Evolutionary conservation across 2,329 filamentous ascomycete species (phyloP), one percentile per base, ranked within the genome.

Genomic region (Taxawa tesnikishii): DNA sequence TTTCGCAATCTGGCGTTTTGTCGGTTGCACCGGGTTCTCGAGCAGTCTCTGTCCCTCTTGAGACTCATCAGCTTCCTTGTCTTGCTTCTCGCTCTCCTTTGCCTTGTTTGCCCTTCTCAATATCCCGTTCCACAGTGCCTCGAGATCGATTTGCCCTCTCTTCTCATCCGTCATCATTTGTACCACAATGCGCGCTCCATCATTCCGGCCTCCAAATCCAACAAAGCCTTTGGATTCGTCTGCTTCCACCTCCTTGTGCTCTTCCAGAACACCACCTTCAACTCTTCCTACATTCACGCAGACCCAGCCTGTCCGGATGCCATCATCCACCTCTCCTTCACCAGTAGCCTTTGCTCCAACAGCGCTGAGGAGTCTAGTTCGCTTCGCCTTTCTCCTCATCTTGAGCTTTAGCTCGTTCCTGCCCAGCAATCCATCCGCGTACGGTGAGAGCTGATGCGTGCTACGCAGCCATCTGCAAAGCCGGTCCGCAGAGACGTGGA

Each of bases 221-320:
- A 84, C 76, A 36, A 87, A 74, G 6, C 70, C 65, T 10, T 73
- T 66, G 9, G 59, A 56, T 21, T 46, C 39, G 25, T 50, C 48
- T 19, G 56, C 45, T 4, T 53, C 44, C 25, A 44, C 39, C 3
- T 43, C 34, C 9, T 30, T 12, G 8, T 29, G 21, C 24, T 40
- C 35, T 10, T 40, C 38, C n/a, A 67, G 62, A 25, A 79, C 69
- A 6, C 73, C 73, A 4, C 83, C 83, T 26, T 79, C 72, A 1
- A 84, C 67, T 11, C 71, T 72, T 4, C 83, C 83, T 7, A 90
- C 70, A 51, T 94, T 92, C 38, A 96, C 82, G 56, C 90, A 98
- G 13, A 98, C 80, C 90, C 90, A 98, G 7, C 85, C 87, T 1
- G 88, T 94, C 9, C 80, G 78, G 32, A 94, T 82, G 3, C 87